Base-by-base conservation (phyloP, 139 green algal genomes). In the Chlamydomonas eustigma region DNA sequence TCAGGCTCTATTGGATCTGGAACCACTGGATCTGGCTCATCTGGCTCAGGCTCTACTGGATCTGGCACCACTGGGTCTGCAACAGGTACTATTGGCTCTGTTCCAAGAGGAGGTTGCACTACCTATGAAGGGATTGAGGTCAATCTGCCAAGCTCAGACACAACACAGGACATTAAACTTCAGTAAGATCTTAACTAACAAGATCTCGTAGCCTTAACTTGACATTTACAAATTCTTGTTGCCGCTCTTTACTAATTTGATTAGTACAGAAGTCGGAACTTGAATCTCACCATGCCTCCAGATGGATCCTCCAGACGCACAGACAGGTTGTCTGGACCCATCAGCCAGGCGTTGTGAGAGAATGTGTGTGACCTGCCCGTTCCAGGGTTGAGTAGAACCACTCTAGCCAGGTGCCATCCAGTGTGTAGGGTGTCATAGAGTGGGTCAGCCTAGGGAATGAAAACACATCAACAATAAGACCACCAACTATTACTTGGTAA, bases 311-410 rank as follows among this genome's bases (percentile, higher is more conserved):
- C 44, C 44, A 58, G 44, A 58, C 44, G 44, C 12, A 58, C 44
- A 18, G 12, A 58, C 44, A 58, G 18, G 44, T 12, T 28, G 44
- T 58, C 44, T 18, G 58, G 58, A 5, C 5, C 18, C 58, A 69
- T 30, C 67, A 74, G 67, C 67, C 67, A 74, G 67, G 4, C 30
- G 5, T 52, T 32, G 36, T 74, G 35, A 6, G 35, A 31, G 34
- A 74, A 74, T 24, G 22, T 34, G 67, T 74, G 67, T 4, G 34
- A 22, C 35, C 31, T 35, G 5, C 67, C 67, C 3, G 67, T 74
- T 12, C 34, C 67, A 2, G 34, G 4, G 67, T 58, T 74, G 67
- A 51, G 4, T n/a, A 74, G 37, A 4, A 4, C 4, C 35, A 74
- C 5, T 4, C 5, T 30, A 22, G 34, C 35, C 34, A 74, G 67